Conservation (phyloP, 2,329 filamentous ascomycete species). For the Aspergillus neoniger region DNA sequence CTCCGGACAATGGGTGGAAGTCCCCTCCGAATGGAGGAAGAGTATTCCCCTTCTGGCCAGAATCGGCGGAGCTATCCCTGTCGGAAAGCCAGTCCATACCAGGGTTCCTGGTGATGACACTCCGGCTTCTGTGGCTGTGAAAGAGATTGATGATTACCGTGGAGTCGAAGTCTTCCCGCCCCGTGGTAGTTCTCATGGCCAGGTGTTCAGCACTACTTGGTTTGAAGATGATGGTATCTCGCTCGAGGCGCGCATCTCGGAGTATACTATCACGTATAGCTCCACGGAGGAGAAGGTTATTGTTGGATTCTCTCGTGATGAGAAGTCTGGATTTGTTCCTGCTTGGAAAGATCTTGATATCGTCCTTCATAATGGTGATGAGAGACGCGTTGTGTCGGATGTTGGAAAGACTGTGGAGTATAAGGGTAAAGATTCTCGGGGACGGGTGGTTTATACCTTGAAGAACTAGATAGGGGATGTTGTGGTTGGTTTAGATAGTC, state of each 20-base stretch:
- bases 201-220: conserved; percentile 50
- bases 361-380: conserved; percentile 55
- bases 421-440: conserved; percentile 30
- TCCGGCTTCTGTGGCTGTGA: conserved; percentile 43
- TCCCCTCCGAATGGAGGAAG: conserved; percentile 54
- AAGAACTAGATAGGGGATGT: conserved; percentile 18
- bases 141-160: conserved; percentile 56
- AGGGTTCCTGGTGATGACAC: conserved; percentile 54
- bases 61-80: conserved; percentile 56
- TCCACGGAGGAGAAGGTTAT: conserved; percentile 48
- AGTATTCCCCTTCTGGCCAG: conserved; percentile 60
- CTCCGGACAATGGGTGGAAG: conserved; percentile 56
- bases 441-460: conserved; percentile 34
- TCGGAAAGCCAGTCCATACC: conserved; percentile 55
- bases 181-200: conserved; percentile 41
- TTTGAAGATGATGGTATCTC: conserved; percentile 61
- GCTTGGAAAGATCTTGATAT: conserved; percentile 54
- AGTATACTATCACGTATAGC: conserved; percentile 48
- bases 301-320: conserved; percentile 45
- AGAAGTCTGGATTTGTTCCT: conserved; percentile 48
- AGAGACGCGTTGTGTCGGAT: conserved; percentile 41
- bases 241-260: conserved; percentile 43
- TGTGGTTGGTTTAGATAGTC: background rate
- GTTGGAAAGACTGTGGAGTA: conserved; percentile 32
- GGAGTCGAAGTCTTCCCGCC: conserved; percentile 61